Evolutionary conservation across 2,329 filamentous ascomycete species (phyloP).

Genomic region (Emergomyces orientalis): DNA sequence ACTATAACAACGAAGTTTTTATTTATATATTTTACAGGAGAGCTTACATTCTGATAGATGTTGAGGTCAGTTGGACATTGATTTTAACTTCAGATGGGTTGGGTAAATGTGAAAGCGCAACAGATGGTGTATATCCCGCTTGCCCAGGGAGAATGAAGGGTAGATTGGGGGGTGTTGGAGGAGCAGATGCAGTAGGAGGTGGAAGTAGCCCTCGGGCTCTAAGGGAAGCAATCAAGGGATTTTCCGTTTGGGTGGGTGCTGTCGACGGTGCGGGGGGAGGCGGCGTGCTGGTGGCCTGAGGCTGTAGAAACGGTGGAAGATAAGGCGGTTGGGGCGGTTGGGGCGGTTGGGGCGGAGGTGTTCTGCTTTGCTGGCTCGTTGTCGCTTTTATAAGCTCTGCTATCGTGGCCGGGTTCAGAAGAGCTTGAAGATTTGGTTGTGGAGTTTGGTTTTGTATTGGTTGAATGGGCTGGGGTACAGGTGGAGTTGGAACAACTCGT

Average conservation of each 20-base stretch:
- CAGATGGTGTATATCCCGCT: constrained; percentile 28
- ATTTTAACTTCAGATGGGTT: constrained; percentile 24
- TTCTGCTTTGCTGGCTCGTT: constrained; percentile 31
- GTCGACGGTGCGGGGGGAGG: constrained; percentile 33
- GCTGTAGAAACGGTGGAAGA: constrained; percentile 38
- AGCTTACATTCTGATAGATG: constrained; percentile 64
- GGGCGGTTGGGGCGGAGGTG: constrained; percentile 42
- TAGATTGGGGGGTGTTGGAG: constrained; percentile 34
- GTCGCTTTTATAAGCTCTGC: constrained; percentile 39
- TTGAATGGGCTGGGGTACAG: constrained; percentile 19
- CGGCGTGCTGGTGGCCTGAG: constrained; percentile 48
- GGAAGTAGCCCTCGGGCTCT: constrained; percentile 58
- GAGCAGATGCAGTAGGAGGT: constrained; percentile 36
- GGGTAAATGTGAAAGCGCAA: constrained; percentile 27
- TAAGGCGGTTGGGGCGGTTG: constrained; percentile 44
- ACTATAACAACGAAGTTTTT: background rate
- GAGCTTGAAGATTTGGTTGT: constrained; percentile 23
- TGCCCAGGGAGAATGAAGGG: constrained; percentile 35
- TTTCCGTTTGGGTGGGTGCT: constrained; percentile 40
- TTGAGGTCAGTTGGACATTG: constrained; percentile 49
- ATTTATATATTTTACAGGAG: constrained; percentile 10
- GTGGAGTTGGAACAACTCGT: constrained; percentile 16
- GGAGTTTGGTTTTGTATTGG: constrained; percentile 16
- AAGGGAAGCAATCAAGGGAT: constrained; percentile 57
- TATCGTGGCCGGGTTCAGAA: constrained; percentile 37